Percentiles rank a stretch among this genome's conserved stretches.
Conservation (phyloP, 306 rosid genomes). For the Sechiopsis laciniata region DNA sequence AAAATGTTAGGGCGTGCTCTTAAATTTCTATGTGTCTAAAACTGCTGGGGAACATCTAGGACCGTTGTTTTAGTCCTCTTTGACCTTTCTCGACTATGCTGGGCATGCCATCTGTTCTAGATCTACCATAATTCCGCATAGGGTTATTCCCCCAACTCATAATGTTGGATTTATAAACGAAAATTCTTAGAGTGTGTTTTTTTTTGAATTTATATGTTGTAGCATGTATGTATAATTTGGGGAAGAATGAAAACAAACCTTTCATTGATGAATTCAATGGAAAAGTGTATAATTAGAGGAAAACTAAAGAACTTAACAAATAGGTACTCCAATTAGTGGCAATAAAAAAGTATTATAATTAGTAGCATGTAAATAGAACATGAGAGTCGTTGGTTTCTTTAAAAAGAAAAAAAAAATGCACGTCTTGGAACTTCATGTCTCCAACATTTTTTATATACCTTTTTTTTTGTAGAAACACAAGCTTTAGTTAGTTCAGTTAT, state of each 20-base stretch:
- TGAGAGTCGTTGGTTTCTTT: neutral
- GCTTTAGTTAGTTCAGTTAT: neutral
- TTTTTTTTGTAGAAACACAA: neutral
- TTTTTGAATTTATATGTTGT: neutral
- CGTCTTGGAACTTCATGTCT: neutral
- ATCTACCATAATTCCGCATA: neutral
- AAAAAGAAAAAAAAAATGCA: too few relatives aligned
- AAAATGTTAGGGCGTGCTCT: neutral
- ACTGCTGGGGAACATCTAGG: conserved; percentile 3
- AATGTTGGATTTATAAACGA: neutral
- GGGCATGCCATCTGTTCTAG: neutral
- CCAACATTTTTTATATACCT: neutral
- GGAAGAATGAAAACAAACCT: neutral
- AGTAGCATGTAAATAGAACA: neutral
- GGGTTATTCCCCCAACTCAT: neutral
- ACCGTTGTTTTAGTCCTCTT: neutral
- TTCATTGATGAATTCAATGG: neutral
- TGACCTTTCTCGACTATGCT: neutral
- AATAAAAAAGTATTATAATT: neutral
- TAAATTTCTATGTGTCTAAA: neutral
- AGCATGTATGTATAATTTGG: neutral
- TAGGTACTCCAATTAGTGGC: neutral
- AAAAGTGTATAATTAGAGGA: neutral
- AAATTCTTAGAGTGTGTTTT: neutral
- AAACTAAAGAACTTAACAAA: neutral